Evolutionary conservation across 139 green algal genomes (phyloP).

Genomic region (Yamagishiella unicocca): DNA sequence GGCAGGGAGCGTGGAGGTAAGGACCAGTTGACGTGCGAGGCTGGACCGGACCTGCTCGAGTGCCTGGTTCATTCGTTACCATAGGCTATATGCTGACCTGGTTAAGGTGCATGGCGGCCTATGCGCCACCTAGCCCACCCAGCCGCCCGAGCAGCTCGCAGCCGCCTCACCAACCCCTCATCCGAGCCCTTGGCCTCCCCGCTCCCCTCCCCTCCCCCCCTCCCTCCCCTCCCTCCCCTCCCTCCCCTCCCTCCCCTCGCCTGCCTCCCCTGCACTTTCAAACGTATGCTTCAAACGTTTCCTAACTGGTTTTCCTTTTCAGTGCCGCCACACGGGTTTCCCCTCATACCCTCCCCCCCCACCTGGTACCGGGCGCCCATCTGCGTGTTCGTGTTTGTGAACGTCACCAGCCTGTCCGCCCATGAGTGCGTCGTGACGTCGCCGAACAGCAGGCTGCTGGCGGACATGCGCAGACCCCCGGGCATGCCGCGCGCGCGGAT

Average conservation of each 20-base stretch:
- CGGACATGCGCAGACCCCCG: constrained; percentile 23
- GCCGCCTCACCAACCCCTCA: too few species aligned
- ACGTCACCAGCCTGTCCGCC: constrained; percentile 62
- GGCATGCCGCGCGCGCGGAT: constrained; percentile 50
- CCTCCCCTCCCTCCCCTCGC: neutral
- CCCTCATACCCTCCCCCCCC: neutral
- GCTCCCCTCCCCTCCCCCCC: neutral
- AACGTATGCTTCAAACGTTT: neutral
- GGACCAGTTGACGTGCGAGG: too few species aligned
- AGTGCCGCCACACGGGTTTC: too few species aligned
- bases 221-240: neutral
- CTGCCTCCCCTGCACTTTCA: neutral
- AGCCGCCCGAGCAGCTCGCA: too few species aligned
- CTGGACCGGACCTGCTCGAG: too few species aligned
- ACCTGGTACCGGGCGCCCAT: constrained; percentile 45
- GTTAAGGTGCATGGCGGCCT: too few species aligned
- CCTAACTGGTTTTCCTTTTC: too few species aligned
- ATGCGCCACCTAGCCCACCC: too few species aligned
- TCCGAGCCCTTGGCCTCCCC: neutral
- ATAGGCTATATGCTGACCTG: too few species aligned
- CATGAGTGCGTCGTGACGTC: constrained; percentile 55
- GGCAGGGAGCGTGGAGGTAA: too few species aligned
- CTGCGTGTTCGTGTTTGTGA: constrained; percentile 58
- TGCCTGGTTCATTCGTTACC: too few species aligned
- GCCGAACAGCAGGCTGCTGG: constrained; percentile 52